phyloP scores from a whole-genome alignment of 2,329 filamentous ascomycete genomes.

The Drechslerella stenobrocha region DNA sequence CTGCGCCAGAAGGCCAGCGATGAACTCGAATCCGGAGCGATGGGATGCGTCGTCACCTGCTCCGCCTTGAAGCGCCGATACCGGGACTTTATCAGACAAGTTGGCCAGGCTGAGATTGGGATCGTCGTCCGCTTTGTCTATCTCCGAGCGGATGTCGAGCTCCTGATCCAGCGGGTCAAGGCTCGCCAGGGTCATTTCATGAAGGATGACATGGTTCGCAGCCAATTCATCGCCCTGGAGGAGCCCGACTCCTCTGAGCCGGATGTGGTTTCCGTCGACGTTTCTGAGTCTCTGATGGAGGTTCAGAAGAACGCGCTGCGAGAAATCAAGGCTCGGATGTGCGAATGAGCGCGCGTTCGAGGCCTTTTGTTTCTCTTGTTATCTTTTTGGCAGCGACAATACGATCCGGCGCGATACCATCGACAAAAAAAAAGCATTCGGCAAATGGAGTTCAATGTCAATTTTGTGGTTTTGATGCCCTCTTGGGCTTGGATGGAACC shows the following conservation, averaged over 20 bases:
- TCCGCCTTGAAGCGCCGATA: slow-evolving; percentile 97
- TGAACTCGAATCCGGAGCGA: slow-evolving; percentile 62
- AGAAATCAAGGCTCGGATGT: slow-evolving; percentile 37
- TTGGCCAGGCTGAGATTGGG: slow-evolving; percentile 72
- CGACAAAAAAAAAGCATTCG: slow-evolving; percentile 39
- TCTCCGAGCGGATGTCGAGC: slow-evolving; percentile 74
- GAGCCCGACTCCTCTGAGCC: slow-evolving; percentile 70
- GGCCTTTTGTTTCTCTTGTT: too few relatives aligned
- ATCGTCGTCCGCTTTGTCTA: slow-evolving; percentile 92
- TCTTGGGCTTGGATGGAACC: not conserved
- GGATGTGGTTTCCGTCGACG: slow-evolving; percentile 73
- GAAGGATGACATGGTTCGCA: slow-evolving; percentile 92
- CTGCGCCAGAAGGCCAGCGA: slow-evolving; percentile 70
- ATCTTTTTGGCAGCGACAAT: too few relatives aligned
- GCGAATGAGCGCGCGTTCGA: slow-evolving; percentile 20
- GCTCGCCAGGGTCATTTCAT: slow-evolving; percentile 85
- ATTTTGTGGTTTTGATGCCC: not conserved
- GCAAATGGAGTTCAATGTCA: slow-evolving; percentile 24
- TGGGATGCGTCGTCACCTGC: slow-evolving; percentile 91
- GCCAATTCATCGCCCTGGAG: slow-evolving; percentile 87
- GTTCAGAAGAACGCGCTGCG: slow-evolving; percentile 57
- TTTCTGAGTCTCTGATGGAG: slow-evolving; percentile 63
- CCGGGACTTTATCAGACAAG: slow-evolving; percentile 83
- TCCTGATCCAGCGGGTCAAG: slow-evolving; percentile 74
- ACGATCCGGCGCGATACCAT: slow-evolving; percentile 18